Percentiles rank a stretch among this genome's conserved stretches.
Conservation (phyloP, 805 yeast species). For the Yueomyces sp. region DNA sequence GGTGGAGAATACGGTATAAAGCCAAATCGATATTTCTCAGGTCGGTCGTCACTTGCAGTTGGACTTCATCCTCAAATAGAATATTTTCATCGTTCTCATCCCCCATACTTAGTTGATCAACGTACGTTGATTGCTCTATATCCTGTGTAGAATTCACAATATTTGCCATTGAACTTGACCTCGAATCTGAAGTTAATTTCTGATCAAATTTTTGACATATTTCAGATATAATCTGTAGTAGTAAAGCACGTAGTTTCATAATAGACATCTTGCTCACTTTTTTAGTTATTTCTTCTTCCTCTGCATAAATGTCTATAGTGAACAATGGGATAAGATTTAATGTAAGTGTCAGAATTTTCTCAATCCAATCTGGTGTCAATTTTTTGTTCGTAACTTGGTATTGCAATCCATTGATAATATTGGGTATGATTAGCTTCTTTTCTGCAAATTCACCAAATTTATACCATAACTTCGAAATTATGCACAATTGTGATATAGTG, state of each 20-base stretch:
- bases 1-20: not conserved
- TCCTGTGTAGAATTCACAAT: not conserved
- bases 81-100: not conserved
- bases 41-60: not conserved
- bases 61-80: constrained; percentile 1
- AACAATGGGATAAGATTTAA: not conserved
- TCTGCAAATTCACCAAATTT: constrained; percentile 2
- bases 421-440: not conserved
- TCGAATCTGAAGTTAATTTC: not conserved
- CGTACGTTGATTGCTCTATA: not conserved
- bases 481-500: not conserved
- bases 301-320: not conserved
- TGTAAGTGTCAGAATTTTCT: not conserved
- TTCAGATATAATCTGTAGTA: not conserved
- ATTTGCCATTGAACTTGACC: not conserved
- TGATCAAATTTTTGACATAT: not conserved
- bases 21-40: not conserved
- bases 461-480: constrained; percentile 9
- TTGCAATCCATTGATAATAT: no score
- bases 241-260: no score
- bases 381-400: not conserved
- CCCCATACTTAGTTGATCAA: not conserved
- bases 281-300: not conserved
- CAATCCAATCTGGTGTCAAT: not conserved
- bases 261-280: not conserved